Conservation (phyloP, 2,329 filamentous ascomycete genomes). For the Aspergillus caelatus region DNA sequence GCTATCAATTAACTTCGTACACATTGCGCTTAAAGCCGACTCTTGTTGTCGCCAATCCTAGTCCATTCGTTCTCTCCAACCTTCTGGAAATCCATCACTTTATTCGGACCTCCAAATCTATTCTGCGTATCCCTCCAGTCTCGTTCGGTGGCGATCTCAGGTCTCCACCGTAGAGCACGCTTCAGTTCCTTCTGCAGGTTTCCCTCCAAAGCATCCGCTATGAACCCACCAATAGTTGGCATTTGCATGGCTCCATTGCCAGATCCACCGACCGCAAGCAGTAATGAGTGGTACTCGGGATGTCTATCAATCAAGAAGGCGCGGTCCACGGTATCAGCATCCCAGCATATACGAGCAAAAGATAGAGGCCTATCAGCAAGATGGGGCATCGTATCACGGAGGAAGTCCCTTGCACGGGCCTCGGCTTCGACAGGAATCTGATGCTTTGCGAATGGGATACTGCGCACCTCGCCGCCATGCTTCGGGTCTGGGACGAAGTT, state of each 20-base stretch:
- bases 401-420: constrained; percentile 50
- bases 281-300: constrained; percentile 46
- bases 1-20: neutral
- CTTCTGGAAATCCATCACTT: constrained; percentile 53
- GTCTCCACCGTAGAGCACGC: constrained; percentile 54
- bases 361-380: constrained; percentile 52
- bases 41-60: constrained; percentile 16
- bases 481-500: constrained; percentile 44
- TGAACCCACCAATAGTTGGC: constrained; percentile 54
- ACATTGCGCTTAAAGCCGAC: neutral
- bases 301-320: constrained; percentile 57
- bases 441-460: constrained; percentile 48
- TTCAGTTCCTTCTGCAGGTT: constrained; percentile 47
- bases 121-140: constrained; percentile 54
- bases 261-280: constrained; percentile 55
- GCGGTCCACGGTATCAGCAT: constrained; percentile 58
- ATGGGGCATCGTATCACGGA: constrained; percentile 57
- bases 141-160: constrained; percentile 51
- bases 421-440: constrained; percentile 52
- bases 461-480: constrained; percentile 32
- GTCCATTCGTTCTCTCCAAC: constrained; percentile 46
- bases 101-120: constrained; percentile 51
- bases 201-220: constrained; percentile 53
- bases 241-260: constrained; percentile 59
- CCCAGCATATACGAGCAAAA: constrained; percentile 60